A percentile compares a stretch with the other conserved stretches of the same genome.
These are phyloP conservation scores for Lactuca sativa DNA, from an alignment of 129 eudicot species.

Conservation along the genomic window DNA sequence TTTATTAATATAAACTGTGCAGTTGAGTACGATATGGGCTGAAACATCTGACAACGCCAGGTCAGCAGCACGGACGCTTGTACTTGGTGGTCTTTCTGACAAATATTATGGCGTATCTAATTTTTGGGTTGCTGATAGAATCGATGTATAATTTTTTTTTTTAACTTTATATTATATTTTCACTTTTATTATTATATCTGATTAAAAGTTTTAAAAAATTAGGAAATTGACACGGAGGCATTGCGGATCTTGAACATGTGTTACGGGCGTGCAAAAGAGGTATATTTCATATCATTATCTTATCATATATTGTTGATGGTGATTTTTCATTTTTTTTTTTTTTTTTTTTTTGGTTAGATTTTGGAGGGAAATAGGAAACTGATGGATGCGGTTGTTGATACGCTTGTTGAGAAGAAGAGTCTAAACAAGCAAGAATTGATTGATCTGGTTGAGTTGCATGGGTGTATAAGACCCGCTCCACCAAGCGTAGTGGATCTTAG, in stretches of 20 bases:
- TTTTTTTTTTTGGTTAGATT: conserved; percentile 41
- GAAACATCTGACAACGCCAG: conserved; percentile 79
- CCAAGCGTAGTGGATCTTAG: conserved; percentile 72
- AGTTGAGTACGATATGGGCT: conserved; percentile 97
- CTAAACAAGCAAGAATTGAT: conserved; percentile 69
- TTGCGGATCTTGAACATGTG: conserved; percentile 58
- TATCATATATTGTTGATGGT: neutral
- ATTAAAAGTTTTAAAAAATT: conserved; percentile 12
- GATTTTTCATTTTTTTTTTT: conserved; percentile 2
- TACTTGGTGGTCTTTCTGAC: conserved; percentile 89
- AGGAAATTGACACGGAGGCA: conserved; percentile 89
- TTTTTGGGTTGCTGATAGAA: conserved; percentile 70
- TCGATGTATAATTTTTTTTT: conserved; percentile 47
- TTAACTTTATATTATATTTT: neutral
- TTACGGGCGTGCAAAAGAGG: conserved; percentile 78
- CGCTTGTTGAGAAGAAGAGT: conserved; percentile 67
- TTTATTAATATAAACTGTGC: conserved; percentile 9
- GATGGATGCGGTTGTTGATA: conserved; percentile 69
- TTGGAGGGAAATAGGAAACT: conserved; percentile 63
- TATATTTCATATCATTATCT: conserved; percentile 19
- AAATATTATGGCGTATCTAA: conserved; percentile 74
- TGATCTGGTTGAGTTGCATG: conserved; percentile 64
- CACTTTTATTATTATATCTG: conserved; percentile 9
- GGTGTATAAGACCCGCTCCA: conserved; percentile 56
- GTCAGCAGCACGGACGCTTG: conserved; percentile 79